Percentiles rank a stretch among this genome's conserved stretches.
phyloP scores from a whole-genome alignment of 2,329 filamentous ascomycete genomes.

The Neonectria neomacrospora region DNA sequence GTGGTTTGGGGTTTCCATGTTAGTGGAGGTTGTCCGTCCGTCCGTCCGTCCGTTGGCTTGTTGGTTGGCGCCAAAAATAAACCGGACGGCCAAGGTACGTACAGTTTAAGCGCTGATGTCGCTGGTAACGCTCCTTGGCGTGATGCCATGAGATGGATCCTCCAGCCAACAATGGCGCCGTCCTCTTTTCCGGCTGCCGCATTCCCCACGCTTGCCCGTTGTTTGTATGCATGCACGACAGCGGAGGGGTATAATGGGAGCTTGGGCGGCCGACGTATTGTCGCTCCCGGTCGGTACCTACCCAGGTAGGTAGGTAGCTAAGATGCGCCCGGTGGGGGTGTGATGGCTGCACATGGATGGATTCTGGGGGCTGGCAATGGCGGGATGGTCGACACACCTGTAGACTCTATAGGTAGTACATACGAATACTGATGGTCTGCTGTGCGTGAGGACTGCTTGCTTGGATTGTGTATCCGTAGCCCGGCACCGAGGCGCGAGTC shows the following conservation, averaged over 20 bases:
- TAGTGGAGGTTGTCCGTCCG: neutral
- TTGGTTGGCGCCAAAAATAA: slow-evolving; percentile 31
- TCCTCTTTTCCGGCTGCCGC: neutral
- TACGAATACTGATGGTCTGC: neutral
- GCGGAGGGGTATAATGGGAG: too few relatives aligned
- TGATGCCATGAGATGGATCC: neutral
- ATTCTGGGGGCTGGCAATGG: neutral
- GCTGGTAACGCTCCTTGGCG: slow-evolving; percentile 16
- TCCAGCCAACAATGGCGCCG: neutral
- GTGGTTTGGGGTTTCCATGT: slow-evolving; percentile 7
- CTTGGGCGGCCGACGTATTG: neutral
- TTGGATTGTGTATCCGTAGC: neutral
- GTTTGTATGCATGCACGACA: neutral
- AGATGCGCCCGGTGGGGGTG: neutral
- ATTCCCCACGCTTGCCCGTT: neutral
- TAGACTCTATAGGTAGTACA: too few relatives aligned
- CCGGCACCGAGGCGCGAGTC: neutral
- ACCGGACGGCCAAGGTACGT: neutral
- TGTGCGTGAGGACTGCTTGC: neutral
- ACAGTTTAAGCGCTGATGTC: slow-evolving; percentile 27
- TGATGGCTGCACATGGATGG: slow-evolving; percentile 4
- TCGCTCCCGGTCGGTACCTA: neutral
- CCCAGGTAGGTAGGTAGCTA: neutral
- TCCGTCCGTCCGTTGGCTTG: neutral
- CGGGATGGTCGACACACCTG: neutral